These are phyloP conservation scores for Quercus suber DNA, from an alignment of 306 rosid species.

Conservation along the genomic window DNA sequence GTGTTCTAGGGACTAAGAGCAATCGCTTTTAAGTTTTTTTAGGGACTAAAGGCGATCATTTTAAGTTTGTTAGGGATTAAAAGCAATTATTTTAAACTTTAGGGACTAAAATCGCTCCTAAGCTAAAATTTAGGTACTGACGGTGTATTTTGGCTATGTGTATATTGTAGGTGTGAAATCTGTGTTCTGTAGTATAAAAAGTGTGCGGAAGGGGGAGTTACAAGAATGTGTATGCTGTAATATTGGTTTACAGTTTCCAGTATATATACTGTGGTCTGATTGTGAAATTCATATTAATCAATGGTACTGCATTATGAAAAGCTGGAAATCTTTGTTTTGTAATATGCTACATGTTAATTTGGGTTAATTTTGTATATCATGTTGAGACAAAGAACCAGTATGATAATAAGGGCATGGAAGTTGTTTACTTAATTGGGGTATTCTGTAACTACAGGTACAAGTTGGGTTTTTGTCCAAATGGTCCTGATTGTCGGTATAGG, in stretches of 20 bases:
- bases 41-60: no score
- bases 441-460: slow-evolving; percentile 74
- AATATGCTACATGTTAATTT: not conserved
- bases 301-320: not conserved
- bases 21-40: no score
- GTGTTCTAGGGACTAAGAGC: no score
- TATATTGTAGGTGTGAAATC: not conserved
- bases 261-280: not conserved
- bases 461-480: slow-evolving; percentile 98
- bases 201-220: not conserved
- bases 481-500: slow-evolving; percentile 96
- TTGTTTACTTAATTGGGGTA: slow-evolving; percentile 9
- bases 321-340: not conserved
- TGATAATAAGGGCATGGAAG: slow-evolving; percentile 2
- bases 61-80: no score
- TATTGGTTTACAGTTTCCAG: not conserved
- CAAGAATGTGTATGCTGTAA: not conserved
- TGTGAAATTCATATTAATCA: not conserved
- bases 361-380: not conserved
- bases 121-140: no score
- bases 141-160: no score
- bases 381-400: slow-evolving; percentile 1
- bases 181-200: not conserved
- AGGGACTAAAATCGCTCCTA: no score
- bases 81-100: no score